phyloP scores from a whole-genome alignment of 2,329 filamentous ascomycete genomes.

The Epichloe amarillans region DNA sequence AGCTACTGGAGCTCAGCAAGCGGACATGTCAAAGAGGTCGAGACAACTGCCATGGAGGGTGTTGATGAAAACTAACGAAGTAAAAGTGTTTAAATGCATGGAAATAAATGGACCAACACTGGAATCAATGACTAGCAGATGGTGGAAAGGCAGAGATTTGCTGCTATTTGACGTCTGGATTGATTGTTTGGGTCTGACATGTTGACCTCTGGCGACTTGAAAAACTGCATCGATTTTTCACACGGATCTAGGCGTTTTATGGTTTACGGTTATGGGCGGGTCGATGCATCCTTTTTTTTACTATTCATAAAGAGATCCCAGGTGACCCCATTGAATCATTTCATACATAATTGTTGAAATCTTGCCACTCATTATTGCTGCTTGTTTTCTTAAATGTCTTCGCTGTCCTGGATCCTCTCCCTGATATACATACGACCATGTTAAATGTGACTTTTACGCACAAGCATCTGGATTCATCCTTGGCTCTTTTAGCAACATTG shows the following conservation, averaged over 20 bases:
- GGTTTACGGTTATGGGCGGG: slow-evolving; percentile 18
- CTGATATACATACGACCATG: neutral
- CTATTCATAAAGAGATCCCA: slow-evolving; percentile 7
- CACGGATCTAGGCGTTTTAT: slow-evolving; percentile 22
- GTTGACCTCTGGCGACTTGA: neutral
- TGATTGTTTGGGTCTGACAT: neutral
- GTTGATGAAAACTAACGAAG: slow-evolving; percentile 14
- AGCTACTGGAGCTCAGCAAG: slow-evolving; percentile 51
- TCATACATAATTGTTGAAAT: neutral
- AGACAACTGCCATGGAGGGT: slow-evolving; percentile 26
- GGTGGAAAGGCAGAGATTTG: neutral
- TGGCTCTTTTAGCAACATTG: slow-evolving; percentile 3
- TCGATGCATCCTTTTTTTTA: slow-evolving; percentile 15
- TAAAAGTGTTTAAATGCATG: neutral
- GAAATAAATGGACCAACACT: neutral
- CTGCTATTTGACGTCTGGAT: slow-evolving; percentile 5
- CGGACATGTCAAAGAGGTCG: slow-evolving; percentile 44
- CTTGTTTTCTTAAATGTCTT: neutral
- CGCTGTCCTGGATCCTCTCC: neutral
- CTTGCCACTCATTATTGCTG: neutral
- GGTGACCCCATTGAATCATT: slow-evolving; percentile 11
- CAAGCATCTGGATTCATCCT: neutral
- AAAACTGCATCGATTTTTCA: slow-evolving; percentile 9
- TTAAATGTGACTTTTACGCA: neutral
- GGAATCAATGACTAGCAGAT: slow-evolving; percentile 6